Evolutionary conservation across 1,139 yeast species (phyloP).

Genomic region (Suhomyces anneliseae): DNA sequence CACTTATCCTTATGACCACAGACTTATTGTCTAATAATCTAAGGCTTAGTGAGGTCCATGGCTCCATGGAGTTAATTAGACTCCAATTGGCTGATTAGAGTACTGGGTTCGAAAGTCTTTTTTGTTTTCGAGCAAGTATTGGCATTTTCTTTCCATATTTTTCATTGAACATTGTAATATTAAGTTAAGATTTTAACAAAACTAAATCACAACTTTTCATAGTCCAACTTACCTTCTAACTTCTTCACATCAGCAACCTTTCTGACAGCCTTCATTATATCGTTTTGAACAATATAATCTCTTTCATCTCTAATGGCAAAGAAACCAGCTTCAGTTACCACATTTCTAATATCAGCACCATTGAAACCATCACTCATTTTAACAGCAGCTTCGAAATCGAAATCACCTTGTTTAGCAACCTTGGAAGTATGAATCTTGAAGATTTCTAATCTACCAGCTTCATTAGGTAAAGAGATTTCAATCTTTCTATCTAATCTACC

Average conservation of each 20-base stretch:
- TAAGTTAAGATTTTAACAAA: no score
- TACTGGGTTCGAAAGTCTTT: no score
- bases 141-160: no score
- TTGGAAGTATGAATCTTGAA: conserved; percentile 90
- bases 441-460: conserved; percentile 91
- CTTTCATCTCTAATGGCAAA: conserved; percentile 98
- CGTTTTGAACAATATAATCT: conserved; percentile 90
- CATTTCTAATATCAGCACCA: conserved; percentile 98
- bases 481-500: conserved; percentile 98
- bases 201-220: conserved; percentile 67
- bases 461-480: conserved; percentile 95
- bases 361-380: conserved; percentile 99
- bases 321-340: conserved; percentile 98
- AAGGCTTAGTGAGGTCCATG: no score
- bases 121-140: no score
- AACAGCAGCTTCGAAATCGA: conserved; percentile 95
- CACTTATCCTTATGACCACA: no score
- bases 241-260: conserved; percentile 97
- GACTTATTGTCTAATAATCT: no score
- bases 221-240: conserved; percentile 93
- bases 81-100: no score
- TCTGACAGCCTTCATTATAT: conserved; percentile 95
- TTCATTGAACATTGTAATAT: not conserved
- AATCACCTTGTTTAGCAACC: conserved; percentile 90
- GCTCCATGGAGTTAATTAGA: no score